Evolutionary conservation across 2,329 filamentous ascomycete genomes (phyloP).

Genomic region (Sordariomycetes sp.): DNA sequence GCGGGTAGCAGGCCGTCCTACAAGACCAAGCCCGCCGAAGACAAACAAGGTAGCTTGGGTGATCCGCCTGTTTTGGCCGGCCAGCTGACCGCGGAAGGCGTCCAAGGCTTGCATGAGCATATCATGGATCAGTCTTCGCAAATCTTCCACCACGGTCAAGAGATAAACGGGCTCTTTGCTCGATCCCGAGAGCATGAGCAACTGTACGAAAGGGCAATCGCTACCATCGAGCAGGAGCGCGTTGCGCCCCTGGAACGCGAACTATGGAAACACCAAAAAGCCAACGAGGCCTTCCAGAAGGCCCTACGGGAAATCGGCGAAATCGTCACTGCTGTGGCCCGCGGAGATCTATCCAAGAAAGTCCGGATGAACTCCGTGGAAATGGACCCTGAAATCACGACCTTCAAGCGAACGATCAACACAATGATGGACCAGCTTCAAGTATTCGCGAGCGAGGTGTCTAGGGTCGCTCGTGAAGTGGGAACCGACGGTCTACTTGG

Average conservation of each 20-base stretch:
- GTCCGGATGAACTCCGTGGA: slow-evolving; percentile 91
- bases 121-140: slow-evolving; percentile 90
- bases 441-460: slow-evolving; percentile 93
- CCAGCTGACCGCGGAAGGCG: slow-evolving; percentile 66
- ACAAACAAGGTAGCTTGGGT: slow-evolving; percentile 27
- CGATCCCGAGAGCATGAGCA: slow-evolving; percentile 80
- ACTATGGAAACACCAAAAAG: slow-evolving; percentile 92
- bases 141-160: slow-evolving; percentile 76
- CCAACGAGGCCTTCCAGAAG: slow-evolving; percentile 97
- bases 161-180: slow-evolving; percentile 75
- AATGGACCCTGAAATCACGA: slow-evolving; percentile 96
- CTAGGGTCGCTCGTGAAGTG: slow-evolving; percentile 86
- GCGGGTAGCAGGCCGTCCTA: slow-evolving; percentile 23
- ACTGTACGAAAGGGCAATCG: slow-evolving; percentile 72
- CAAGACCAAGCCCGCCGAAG: slow-evolving; percentile 34
- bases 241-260: slow-evolving; percentile 86
- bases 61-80: slow-evolving; percentile 23
- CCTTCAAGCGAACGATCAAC: slow-evolving; percentile 97
- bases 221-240: slow-evolving; percentile 74
- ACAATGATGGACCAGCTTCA: slow-evolving; percentile 98
- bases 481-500: slow-evolving; percentile 91
- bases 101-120: slow-evolving; percentile 78
- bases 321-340: slow-evolving; percentile 92
- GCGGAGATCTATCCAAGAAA: slow-evolving; percentile 92
- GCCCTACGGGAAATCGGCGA: slow-evolving; percentile 92